phyloP scores from a whole-genome alignment of 2,329 filamentous ascomycete genomes.

The Aspergillus neoniger region DNA sequence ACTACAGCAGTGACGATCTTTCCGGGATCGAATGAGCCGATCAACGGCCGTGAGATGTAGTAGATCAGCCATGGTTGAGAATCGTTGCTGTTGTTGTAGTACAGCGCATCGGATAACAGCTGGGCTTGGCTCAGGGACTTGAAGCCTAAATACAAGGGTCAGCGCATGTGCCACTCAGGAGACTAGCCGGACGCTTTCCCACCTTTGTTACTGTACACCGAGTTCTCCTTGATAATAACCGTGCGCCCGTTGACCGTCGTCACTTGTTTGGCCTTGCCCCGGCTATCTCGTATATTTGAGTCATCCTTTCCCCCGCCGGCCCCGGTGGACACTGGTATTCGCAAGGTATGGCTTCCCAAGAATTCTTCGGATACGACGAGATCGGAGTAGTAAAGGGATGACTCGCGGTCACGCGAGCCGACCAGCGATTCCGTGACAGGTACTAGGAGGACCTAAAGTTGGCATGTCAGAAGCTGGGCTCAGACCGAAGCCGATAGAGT shows the following conservation, averaged over 20 bases:
- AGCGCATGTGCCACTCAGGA: constrained; percentile 11
- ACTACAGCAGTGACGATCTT: constrained; percentile 68
- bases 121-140: constrained; percentile 88
- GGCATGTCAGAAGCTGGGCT: constrained; percentile 7
- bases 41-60: constrained; percentile 86
- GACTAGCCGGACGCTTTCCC: constrained; percentile 23
- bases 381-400: constrained; percentile 73
- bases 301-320: constrained; percentile 54
- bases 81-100: constrained; percentile 86
- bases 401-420: constrained; percentile 83
- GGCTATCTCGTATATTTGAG: constrained; percentile 76
- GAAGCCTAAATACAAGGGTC: constrained; percentile 64
- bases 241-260: constrained; percentile 89
- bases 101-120: constrained; percentile 78
- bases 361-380: constrained; percentile 90
- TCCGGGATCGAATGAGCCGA: constrained; percentile 78
- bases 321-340: constrained; percentile 64
- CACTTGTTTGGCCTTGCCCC: constrained; percentile 92
- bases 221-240: constrained; percentile 89
- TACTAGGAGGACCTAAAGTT: constrained; percentile 75
- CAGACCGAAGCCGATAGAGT: constrained; percentile 3
- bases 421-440: constrained; percentile 90
- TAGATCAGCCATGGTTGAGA: constrained; percentile 94
- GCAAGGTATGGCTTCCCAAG: constrained; percentile 92
- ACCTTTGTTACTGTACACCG: constrained; percentile 97